Percentiles rank a stretch among this genome's conserved stretches.
These are phyloP conservation scores for Puccinia novopanici DNA, from an alignment of 1,284 basidiomycete genomes.

Conservation along the genomic window DNA sequence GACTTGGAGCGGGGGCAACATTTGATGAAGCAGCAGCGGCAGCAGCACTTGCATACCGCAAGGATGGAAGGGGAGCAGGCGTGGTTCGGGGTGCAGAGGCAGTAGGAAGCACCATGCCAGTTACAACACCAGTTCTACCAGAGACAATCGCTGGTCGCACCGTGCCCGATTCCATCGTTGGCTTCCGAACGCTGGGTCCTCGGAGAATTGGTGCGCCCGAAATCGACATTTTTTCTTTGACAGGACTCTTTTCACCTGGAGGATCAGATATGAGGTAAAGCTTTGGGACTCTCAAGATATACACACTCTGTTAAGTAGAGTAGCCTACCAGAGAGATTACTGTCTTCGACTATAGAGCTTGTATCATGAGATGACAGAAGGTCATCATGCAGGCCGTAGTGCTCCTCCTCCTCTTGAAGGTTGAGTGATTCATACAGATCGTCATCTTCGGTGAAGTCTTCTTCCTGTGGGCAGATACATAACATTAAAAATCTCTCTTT, in stretches of 20 bases:
- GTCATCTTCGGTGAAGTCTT: constrained; percentile 95
- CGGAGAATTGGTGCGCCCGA: constrained; percentile 65
- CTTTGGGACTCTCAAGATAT: constrained; percentile 35
- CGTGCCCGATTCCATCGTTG: constrained; percentile 55
- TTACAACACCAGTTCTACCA: constrained; percentile 52
- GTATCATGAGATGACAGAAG: constrained; percentile 63
- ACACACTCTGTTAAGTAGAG: constrained; percentile 39
- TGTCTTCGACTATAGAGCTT: constrained; percentile 61
- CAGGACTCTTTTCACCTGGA: constrained; percentile 53
- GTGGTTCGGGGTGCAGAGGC: constrained; percentile 63
- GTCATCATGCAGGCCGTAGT: constrained; percentile 75
- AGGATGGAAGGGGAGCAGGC: constrained; percentile 68
- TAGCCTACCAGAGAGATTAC: constrained; percentile 36
- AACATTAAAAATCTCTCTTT: not conserved
- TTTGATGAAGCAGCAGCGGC: constrained; percentile 70
- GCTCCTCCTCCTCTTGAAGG: constrained; percentile 90
- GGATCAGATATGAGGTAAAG: constrained; percentile 54
- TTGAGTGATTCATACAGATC: constrained; percentile 98
- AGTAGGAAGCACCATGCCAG: constrained; percentile 55
- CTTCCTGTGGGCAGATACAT: constrained; percentile 68
- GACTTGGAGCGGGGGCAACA: constrained; percentile 63
- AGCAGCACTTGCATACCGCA: constrained; percentile 86
- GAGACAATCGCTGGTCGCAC: constrained; percentile 63
- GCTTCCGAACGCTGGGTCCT: constrained; percentile 53
- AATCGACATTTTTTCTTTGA: constrained; percentile 52